These are phyloP conservation scores for Teratosphaeria pseudoeucalypti DNA, from an alignment of 2,329 filamentous ascomycete genomes.

Conservation along the genomic window DNA sequence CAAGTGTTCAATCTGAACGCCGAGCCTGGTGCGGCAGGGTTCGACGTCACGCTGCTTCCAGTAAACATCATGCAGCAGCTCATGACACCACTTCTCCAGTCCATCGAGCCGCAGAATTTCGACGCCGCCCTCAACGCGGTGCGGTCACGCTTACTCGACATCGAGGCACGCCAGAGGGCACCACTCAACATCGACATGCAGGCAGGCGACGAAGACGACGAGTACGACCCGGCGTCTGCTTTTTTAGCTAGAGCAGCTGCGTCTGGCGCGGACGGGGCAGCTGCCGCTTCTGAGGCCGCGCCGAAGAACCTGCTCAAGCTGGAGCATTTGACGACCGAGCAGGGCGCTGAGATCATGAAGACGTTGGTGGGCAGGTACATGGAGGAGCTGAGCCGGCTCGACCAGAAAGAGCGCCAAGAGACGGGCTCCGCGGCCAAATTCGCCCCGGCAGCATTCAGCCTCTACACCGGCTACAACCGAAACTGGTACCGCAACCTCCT, in stretches of 20 bases:
- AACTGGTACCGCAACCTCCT: slow-evolving; percentile 89
- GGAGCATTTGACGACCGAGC: not conserved
- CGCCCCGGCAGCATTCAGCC: not conserved
- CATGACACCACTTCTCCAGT: slow-evolving; percentile 64
- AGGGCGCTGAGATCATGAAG: not conserved
- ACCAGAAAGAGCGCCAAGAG: not conserved
- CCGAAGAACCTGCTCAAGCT: not conserved
- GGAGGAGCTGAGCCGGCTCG: not conserved
- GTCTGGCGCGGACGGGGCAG: not conserved
- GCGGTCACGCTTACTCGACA: slow-evolving; percentile 30
- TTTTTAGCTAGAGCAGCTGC: not conserved
- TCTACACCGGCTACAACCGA: slow-evolving; percentile 40
- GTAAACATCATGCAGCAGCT: slow-evolving; percentile 68
- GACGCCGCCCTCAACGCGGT: slow-evolving; percentile 60
- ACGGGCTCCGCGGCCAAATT: not conserved
- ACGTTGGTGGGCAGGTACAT: not conserved
- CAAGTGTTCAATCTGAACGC: slow-evolving; percentile 79
- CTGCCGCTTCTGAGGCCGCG: not conserved
- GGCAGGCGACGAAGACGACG: slow-evolving; percentile 2
- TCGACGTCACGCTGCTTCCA: slow-evolving; percentile 74
- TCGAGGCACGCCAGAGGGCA: slow-evolving; percentile 13
- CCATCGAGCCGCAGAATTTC: slow-evolving; percentile 58
- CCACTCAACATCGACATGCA: not conserved
- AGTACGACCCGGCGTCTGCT: slow-evolving; percentile 18
- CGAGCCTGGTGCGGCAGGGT: slow-evolving; percentile 62